phyloP scores from a whole-genome alignment of 2,329 filamentous ascomycete genomes.

The Sclerotinia glacialis region DNA sequence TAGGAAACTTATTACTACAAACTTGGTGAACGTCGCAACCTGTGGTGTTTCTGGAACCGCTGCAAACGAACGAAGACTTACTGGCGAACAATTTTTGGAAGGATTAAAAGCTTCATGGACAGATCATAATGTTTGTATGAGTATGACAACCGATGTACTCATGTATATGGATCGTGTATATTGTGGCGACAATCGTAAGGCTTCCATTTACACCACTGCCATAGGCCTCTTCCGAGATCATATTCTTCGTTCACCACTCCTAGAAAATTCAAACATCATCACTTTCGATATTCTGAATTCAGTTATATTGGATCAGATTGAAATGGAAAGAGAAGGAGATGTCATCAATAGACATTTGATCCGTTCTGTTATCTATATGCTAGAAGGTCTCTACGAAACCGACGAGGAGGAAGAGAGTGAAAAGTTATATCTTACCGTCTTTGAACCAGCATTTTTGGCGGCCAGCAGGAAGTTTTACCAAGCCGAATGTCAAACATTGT shows the following conservation, averaged over 20 bases:
- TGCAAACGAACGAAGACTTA: slow-evolving; percentile 73
- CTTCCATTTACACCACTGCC: slow-evolving; percentile 77
- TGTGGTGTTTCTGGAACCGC: slow-evolving; percentile 57
- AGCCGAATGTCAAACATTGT: slow-evolving; percentile 68
- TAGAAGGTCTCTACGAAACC: slow-evolving; percentile 82
- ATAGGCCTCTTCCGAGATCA: slow-evolving; percentile 88
- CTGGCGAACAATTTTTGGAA: slow-evolving; percentile 79
- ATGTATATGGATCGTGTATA: slow-evolving; percentile 97
- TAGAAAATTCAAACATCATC: slow-evolving; percentile 44
- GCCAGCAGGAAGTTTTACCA: slow-evolving; percentile 73
- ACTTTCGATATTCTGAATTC: slow-evolving; percentile 74
- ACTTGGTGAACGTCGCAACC: slow-evolving; percentile 60
- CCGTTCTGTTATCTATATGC: slow-evolving; percentile 81
- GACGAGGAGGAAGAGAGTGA: slow-evolving; percentile 73
- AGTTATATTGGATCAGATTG: slow-evolving; percentile 85
- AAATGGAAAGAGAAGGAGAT: slow-evolving; percentile 88
- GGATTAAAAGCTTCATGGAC: slow-evolving; percentile 78
- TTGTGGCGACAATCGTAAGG: slow-evolving; percentile 66
- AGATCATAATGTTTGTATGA: slow-evolving; percentile 88
- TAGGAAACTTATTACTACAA: slow-evolving; percentile 65
- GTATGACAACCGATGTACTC: slow-evolving; percentile 92
- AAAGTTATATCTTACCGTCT: slow-evolving; percentile 79
- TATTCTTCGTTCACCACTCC: slow-evolving; percentile 64
- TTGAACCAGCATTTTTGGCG: slow-evolving; percentile 74
- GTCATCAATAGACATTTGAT: slow-evolving; percentile 81